Evolutionary conservation across 768 basidiomycete species (phyloP).

Genomic region (Termitomyces sp.): DNA sequence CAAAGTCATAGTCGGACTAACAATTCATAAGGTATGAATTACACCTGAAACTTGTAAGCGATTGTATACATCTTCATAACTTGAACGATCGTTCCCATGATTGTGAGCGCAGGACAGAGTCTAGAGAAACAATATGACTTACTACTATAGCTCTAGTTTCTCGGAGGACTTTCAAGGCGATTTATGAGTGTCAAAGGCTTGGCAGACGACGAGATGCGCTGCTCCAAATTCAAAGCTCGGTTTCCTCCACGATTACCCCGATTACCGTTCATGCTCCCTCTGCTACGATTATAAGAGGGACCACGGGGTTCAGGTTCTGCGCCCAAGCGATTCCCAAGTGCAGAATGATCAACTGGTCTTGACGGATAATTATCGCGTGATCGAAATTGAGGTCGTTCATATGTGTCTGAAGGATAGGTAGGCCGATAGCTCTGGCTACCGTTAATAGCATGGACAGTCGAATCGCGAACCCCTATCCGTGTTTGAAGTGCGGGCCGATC

Average conservation of each 20-base stretch:
- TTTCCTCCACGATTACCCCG: constrained; percentile 11
- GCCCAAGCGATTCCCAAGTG: not conserved
- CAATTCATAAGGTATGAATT: not conserved
- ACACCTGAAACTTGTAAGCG: not conserved
- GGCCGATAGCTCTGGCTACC: constrained; percentile 14
- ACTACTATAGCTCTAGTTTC: not conserved
- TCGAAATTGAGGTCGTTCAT: constrained; percentile 1
- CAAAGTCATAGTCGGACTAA: not conserved
- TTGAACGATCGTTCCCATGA: not conserved
- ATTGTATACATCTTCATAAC: not conserved
- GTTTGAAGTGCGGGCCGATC: constrained; percentile 13
- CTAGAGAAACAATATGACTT: not conserved
- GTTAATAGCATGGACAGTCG: not conserved
- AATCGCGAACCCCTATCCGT: constrained; percentile 8
- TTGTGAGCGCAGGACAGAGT: not conserved
- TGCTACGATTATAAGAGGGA: not conserved
- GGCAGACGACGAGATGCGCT: constrained; percentile 19
- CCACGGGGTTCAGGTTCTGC: constrained; percentile 1
- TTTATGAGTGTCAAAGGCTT: constrained; percentile 17
- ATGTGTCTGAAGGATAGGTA: constrained; percentile 3
- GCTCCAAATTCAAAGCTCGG: constrained; percentile 15
- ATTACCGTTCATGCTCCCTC: not conserved
- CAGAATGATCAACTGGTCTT: not conserved
- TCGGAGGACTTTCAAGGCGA: constrained; percentile 5
- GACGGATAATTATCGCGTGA: not conserved